phyloP scores from a whole-genome alignment of 2,329 filamentous ascomycete species.

The Monosporascus sp. region DNA sequence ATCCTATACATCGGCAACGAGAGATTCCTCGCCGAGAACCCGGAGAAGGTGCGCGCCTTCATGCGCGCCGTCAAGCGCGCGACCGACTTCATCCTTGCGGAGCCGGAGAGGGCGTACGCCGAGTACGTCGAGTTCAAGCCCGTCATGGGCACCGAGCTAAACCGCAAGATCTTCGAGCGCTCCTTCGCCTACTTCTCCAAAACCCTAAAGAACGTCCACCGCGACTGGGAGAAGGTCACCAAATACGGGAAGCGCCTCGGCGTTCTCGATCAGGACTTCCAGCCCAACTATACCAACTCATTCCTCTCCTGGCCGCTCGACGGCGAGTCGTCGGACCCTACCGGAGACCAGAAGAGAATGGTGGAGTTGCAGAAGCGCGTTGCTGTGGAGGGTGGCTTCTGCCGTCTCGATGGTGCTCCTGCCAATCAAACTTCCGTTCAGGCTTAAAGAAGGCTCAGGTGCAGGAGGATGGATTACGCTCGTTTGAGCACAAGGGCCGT shows the following conservation, averaged over 20 bases:
- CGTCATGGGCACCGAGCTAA: slow-evolving; percentile 60
- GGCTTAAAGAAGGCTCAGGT: not conserved
- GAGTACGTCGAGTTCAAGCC: slow-evolving; percentile 71
- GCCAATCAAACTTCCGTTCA: not conserved
- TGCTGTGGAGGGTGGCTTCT: slow-evolving; percentile 60
- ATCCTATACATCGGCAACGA: slow-evolving; percentile 80
- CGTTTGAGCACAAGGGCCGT: not conserved
- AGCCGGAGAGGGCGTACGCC: slow-evolving; percentile 57
- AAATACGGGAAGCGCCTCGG: slow-evolving; percentile 68
- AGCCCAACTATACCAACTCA: slow-evolving; percentile 70
- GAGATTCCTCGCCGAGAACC: slow-evolving; percentile 58
- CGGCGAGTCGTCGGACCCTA: slow-evolving; percentile 59
- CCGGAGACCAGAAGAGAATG: slow-evolving; percentile 71
- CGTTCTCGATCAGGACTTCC: slow-evolving; percentile 57
- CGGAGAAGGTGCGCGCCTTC: slow-evolving; percentile 61
- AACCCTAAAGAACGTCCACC: slow-evolving; percentile 67
- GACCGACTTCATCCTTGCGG: slow-evolving; percentile 63
- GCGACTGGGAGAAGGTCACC: slow-evolving; percentile 76
- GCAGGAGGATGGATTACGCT: not conserved
- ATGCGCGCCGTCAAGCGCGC: slow-evolving; percentile 68
- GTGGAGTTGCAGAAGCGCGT: slow-evolving; percentile 62
- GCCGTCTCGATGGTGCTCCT: slow-evolving; percentile 36
- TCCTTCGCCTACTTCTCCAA: slow-evolving; percentile 71
- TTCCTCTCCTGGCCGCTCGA: slow-evolving; percentile 63
- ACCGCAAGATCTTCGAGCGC: slow-evolving; percentile 75